A percentile compares a stretch with the other conserved stretches of the same genome.
phyloP scores from a whole-genome alignment of 139 green algal species.

The Trebouxia sp. region DNA sequence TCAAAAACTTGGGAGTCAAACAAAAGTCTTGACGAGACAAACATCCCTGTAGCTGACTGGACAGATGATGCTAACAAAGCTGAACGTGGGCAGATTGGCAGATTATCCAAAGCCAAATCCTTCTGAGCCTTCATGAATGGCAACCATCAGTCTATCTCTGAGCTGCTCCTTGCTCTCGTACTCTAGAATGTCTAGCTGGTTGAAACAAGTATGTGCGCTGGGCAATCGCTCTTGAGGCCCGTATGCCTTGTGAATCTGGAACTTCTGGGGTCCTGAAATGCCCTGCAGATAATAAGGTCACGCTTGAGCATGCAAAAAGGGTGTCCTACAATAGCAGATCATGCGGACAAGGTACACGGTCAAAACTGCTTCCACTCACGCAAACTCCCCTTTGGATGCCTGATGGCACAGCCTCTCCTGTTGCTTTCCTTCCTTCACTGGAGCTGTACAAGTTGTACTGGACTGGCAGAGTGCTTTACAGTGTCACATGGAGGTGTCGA shows the following conservation, averaged over 20 bases:
- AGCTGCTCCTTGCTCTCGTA: slow-evolving; percentile 94
- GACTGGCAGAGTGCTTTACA: no score
- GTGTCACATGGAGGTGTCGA: no score
- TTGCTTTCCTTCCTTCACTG: no score
- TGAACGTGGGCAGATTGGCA: neutral
- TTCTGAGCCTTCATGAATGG: slow-evolving; percentile 80
- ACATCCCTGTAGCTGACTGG: no score
- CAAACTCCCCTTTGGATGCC: no score
- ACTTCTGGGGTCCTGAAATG: slow-evolving; percentile 92
- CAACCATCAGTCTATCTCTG: slow-evolving; percentile 76
- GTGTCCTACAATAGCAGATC: neutral
- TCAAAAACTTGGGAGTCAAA: no score
- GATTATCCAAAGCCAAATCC: slow-evolving; percentile 93
- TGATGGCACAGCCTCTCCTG: no score
- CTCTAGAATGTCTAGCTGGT: slow-evolving; percentile 94
- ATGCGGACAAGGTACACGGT: no score
- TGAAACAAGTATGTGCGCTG: slow-evolving; percentile 94
- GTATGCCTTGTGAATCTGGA: slow-evolving; percentile 84
- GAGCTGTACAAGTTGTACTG: no score
- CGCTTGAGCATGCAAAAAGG: neutral
- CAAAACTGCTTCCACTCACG: no score
- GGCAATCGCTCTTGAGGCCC: slow-evolving; percentile 70
- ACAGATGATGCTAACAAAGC: neutral
- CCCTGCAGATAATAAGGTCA: slow-evolving; percentile 72
- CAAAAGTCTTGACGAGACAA: neutral